Evolutionary conservation across 1,139 yeast species (phyloP), one percentile per base, ranked within the genome.

Genomic region (Diutina pseudorugosa): DNA sequence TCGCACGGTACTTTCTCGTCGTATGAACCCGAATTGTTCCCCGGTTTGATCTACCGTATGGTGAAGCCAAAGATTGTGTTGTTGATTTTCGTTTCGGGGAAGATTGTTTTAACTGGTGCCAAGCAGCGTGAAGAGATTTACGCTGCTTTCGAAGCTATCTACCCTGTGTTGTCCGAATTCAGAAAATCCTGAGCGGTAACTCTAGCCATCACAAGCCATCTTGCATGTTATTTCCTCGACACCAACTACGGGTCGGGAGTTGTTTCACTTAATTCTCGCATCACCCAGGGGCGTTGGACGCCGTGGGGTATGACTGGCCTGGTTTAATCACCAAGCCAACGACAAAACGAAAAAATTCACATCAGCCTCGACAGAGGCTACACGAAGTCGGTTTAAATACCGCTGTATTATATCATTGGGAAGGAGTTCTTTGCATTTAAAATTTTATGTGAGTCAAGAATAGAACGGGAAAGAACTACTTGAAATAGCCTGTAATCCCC

Each of bases 1-100:
- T 85, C 95, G 60, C 99, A 93, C 79, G 98, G 98, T 58, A 90
- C 96, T 75, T 93, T 93, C 93, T 87, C 96, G 60, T 88, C 96
- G 14, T 93, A 93, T 67, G 99, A 93, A 71, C 99, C 99, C 4
- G 99, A 93, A 71, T 75, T 93, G 66, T 93, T 93, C 70, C 99
- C 99, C 3, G 99, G 99, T 65, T 79, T 93, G 62, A 93, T 93
- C 72, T 93, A 93, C 76, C 90, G 99, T 79, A 93, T 93, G 99
- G 98, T 93, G 63, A 93, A 93, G 67, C 99, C 99, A 21, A 93
- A 93, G 68, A 93, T 93, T 71, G 99, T 93, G 55, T 73, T 93
- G 65, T 79, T 93, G 72, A 91, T 93, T 64, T 93, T 93, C 69
- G 98, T 93, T 54, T 87, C 96, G 41, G 99, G 99, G 49, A 93